A percentile compares a stretch with the other conserved stretches of the same genome.
Conservation (phyloP, 768 basidiomycete species). For the Termitomyces sp. region DNA sequence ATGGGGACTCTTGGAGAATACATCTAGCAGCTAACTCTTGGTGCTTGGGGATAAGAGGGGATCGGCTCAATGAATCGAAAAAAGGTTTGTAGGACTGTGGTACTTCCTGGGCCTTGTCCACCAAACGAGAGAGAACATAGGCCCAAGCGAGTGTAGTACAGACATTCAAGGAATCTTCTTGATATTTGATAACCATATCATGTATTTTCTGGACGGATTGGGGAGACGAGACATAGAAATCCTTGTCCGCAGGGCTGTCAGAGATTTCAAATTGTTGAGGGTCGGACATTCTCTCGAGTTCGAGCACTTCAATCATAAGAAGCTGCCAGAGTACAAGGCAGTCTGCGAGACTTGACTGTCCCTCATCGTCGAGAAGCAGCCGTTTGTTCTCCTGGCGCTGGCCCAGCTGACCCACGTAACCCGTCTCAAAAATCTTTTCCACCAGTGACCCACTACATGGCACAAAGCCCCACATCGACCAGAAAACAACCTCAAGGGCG, state of each 20-base stretch:
- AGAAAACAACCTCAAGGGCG: slow-evolving; percentile 82
- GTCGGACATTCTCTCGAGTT: slow-evolving; percentile 67
- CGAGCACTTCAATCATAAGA: slow-evolving; percentile 71
- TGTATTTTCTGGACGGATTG: slow-evolving; percentile 62
- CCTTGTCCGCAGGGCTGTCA: slow-evolving; percentile 37
- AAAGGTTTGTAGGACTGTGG: slow-evolving; percentile 51
- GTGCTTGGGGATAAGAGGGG: slow-evolving; percentile 50
- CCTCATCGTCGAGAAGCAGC: slow-evolving; percentile 71
- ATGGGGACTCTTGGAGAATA: slow-evolving; percentile 50
- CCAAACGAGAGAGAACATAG: slow-evolving; percentile 67
- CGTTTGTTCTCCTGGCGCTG: slow-evolving; percentile 55
- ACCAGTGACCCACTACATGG: slow-evolving; percentile 62
- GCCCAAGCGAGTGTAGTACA: slow-evolving; percentile 82
- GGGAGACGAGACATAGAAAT: slow-evolving; percentile 57
- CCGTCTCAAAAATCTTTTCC: slow-evolving; percentile 55
- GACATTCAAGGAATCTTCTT: slow-evolving; percentile 54
- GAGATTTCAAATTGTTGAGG: slow-evolving; percentile 45
- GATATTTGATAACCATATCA: slow-evolving; percentile 53
- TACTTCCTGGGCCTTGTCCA: slow-evolving; percentile 42
- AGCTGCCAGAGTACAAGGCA: slow-evolving; percentile 73
- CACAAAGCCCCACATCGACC: slow-evolving; percentile 77
- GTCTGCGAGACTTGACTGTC: slow-evolving; percentile 58
- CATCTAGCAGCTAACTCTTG: slow-evolving; percentile 53
- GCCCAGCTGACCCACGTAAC: slow-evolving; percentile 62
- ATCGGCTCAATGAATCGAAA: slow-evolving; percentile 35